phyloP scores from a whole-genome alignment of 225 moss, liverwort and hornwort genomes.

The Marchantia paleacea region DNA sequence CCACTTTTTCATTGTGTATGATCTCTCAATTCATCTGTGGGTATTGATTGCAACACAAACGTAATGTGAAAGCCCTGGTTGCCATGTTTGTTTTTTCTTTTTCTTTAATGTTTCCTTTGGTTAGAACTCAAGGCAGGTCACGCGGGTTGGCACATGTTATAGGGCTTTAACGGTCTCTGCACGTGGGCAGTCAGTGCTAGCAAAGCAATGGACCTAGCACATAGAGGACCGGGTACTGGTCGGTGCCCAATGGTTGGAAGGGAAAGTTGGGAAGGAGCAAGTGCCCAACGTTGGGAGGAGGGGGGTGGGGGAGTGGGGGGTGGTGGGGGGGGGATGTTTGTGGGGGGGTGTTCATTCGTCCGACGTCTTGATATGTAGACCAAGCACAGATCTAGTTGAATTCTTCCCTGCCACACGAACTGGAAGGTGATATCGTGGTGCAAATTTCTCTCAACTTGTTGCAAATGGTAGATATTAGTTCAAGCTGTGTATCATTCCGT shows the following conservation, averaged over 20 bases:
- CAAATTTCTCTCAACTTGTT: constrained; percentile 27
- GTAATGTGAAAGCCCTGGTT: constrained; percentile 26
- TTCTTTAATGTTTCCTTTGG: constrained; percentile 2
- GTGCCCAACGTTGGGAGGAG: neutral
- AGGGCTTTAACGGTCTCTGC: constrained; percentile 23
- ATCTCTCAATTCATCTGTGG: constrained; percentile 39
- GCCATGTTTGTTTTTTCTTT: constrained; percentile 17
- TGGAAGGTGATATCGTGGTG: constrained; percentile 23
- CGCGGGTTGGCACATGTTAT: constrained; percentile 14
- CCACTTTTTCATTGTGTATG: constrained; percentile 34
- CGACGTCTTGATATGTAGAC: constrained; percentile 23
- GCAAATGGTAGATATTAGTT: constrained; percentile 36
- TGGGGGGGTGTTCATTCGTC: constrained; percentile 5
- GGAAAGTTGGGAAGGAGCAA: constrained; percentile 21
- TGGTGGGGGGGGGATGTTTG: too few species aligned
- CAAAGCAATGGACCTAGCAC: constrained; percentile 15
- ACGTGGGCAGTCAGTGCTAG: constrained; percentile 16
- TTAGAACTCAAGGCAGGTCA: constrained; percentile 22
- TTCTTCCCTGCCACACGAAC: constrained; percentile 18
- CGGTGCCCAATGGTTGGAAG: constrained; percentile 26
- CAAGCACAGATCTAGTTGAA: constrained; percentile 27
- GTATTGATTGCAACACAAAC: constrained; percentile 32
- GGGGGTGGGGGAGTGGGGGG: too few species aligned
- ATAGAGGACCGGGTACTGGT: constrained; percentile 22
- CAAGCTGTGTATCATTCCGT: constrained; percentile 45